Evolutionary conservation across 257 asterid genomes (phyloP), one percentile per base, ranked within the genome.

Genomic region (Galeopsis tetrahit): DNA sequence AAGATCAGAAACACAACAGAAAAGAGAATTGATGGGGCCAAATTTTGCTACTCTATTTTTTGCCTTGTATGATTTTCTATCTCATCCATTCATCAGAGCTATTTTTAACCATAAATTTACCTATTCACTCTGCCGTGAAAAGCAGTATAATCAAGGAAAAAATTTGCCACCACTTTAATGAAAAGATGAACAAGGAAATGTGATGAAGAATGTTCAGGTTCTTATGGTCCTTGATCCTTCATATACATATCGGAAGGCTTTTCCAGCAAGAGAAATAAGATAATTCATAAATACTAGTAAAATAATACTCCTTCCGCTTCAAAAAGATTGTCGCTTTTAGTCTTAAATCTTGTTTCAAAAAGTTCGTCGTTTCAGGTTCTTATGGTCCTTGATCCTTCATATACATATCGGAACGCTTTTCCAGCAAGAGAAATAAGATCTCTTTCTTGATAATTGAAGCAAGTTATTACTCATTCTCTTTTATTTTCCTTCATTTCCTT

Each of bases 191-290:
- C 33, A 35, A 61, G 7, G 69, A 15, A 15, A 63, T 36, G 66
- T 36, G 17, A 53, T 31, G 77, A 15, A 59, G 46, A 28, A 13
- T 64, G 33, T 64, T 39, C 40, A 38, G 63, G 76, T 51, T 70
- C 39, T 51, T 36, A 60, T 9, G 10, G 34, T 42, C 13, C 13
- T 42, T 42, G 53, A 46, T 13, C 53, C 53, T 46, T 43, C n/a
- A 2, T 36, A 11, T 2, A 64, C 21, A 31, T 57, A 13, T 55
- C 15, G 10, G 6, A 48, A 72, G 17, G 42, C 40, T 43, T 38
- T 46, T 33, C 33, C 52, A 74, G 53, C 46, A 17, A 68, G 39
- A 66, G 2, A 34, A 48, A 69, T 48, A 34, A 53, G 49, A 40
- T 49, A 63, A 38, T 42, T 33, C 52, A 69, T 17, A 32, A 11